Base-by-base conservation (phyloP, 2,329 filamentous ascomycete species). In the Fusarium subglutinans region DNA sequence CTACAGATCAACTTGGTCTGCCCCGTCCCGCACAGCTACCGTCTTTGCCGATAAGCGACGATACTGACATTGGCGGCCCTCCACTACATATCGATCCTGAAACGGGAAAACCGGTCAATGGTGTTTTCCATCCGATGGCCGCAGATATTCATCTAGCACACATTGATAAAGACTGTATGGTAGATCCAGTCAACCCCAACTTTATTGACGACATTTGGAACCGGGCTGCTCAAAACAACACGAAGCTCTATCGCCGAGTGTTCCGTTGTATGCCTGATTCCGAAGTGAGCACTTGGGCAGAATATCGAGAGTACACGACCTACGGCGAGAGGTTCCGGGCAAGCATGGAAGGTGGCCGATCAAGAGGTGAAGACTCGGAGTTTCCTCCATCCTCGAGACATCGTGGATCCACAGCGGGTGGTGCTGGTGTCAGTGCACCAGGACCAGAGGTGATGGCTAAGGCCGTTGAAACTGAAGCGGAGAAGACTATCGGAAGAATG, bases 241-340 rank as follows among this genome's bases (percentile, higher is more conserved):
- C 96, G 7, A 96, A 95, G 80, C 89, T 99, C 54, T 99, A 94
- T 84, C 93, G 96, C 38, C 91, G 93, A 70, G 96, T 99, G 14
- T 99, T 99, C 86, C 91, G 95, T 53, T 98, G 95, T 82, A 97
- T 97, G 93, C 96, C 96, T 3, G 96, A 99, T 81, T 98, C 92
- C 58, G 94, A 98, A 79, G 96, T 98, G 33, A 92, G 91, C 73
- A 96, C 93, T 48, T 99, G 96, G 96, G 91, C 93, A 75, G 93
- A 97, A 73, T 99, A 99, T 83, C 92, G 94, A 72, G 93, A 97
- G 75, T 97, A 93, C 79, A 87, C 90, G 61, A 88, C 91, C 9
- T 98, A 98, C 80, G 88, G 89, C 24, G 90, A 93, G 75, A 90
- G 91, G 51, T 98, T 99, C 85, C 89, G 90, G 63, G 91, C 93